Base-by-base conservation (phyloP, 2,329 filamentous ascomycete genomes). In the Aspergillus sp. region DNA sequence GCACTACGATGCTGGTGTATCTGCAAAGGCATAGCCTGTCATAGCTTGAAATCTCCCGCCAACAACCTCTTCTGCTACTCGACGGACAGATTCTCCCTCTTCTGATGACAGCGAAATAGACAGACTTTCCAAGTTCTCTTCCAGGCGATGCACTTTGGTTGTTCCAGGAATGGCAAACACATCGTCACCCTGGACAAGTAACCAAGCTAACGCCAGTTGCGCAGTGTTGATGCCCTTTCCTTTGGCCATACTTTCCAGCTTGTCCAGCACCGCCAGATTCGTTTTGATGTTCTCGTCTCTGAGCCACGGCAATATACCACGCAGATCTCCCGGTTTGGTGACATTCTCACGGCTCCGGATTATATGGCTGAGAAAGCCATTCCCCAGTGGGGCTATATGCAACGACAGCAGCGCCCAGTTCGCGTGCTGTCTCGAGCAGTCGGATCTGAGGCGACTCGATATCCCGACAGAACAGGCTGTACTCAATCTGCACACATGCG, bases 171-270 rank as follows among this genome's bases (percentile, higher is more conserved):
- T 85, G 0, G 83, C 78, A 53, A 81, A 75, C 39, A 85, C 68
- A 51, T 82, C 77, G 2, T 76, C 69, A 0, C 78, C 78, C 54
- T 85, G 81, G 7, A 73, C 73, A 49, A 82, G 54, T 40, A 85
- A 51, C 82, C 82, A 86, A 0, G 82, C 81, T 30, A 86, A 65
- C 1, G 78, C 75, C 43, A 86, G 56, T 57, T 87, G 76, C 3
- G 70, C 70, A 0, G 77, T 52, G 1, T 79, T 81, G 28, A 69
- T 70, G 2, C 68, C 71, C 63, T 84, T 84, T 54, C 65, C 67
- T 37, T 67, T 63, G 0, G 79, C 79, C 4, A 83, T 54, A 9
- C 51, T 66, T 0, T 58, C 57, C 40, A 85, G 69, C 12, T 61
- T 60, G 29, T 77, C 72, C 4, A 81, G 73, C 3, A 83, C 58